Evolutionary conservation across 805 yeast species (phyloP).

Genomic region (Candida khao-thaluensis): DNA sequence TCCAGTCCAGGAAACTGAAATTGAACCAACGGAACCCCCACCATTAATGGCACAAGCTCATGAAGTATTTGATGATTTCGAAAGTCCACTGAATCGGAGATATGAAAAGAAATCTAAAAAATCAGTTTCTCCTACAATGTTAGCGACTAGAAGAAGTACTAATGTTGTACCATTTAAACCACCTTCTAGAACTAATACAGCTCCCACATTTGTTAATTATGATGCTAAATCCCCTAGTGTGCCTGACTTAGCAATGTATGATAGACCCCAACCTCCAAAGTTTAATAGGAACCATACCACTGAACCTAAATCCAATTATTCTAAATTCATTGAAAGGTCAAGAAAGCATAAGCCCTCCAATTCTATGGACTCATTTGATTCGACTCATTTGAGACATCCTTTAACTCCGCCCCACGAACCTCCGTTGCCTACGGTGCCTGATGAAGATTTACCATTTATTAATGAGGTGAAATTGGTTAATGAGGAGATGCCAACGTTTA

Average conservation of each 20-base stretch:
- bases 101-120: conserved; percentile 9
- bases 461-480: conserved; percentile 32
- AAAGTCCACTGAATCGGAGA: conserved; percentile 1
- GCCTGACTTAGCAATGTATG: conserved; percentile 17
- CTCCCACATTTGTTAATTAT: background rate
- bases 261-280: conserved; percentile 19
- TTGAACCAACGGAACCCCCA: conserved; percentile 6
- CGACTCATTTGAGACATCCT: conserved; percentile 11
- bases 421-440: conserved; percentile 16
- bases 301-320: conserved; percentile 16
- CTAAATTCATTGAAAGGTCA: conserved; percentile 13
- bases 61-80: conserved; percentile 7
- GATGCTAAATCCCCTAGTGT: conserved; percentile 16
- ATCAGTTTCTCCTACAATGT: conserved; percentile 14
- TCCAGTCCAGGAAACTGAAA: background rate
- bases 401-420: conserved; percentile 9
- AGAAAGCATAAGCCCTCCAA: conserved; percentile 11
- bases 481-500: conserved; percentile 8
- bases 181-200: conserved; percentile 7
- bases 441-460: conserved; percentile 37
- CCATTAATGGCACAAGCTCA: conserved; percentile 13
- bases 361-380: conserved; percentile 15
- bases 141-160: conserved; percentile 18
- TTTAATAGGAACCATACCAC: conserved; percentile 18
- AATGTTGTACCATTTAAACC: conserved; percentile 24